These are phyloP conservation scores for Plantago major DNA, from an alignment of 257 asterid species.

Conservation along the genomic window DNA sequence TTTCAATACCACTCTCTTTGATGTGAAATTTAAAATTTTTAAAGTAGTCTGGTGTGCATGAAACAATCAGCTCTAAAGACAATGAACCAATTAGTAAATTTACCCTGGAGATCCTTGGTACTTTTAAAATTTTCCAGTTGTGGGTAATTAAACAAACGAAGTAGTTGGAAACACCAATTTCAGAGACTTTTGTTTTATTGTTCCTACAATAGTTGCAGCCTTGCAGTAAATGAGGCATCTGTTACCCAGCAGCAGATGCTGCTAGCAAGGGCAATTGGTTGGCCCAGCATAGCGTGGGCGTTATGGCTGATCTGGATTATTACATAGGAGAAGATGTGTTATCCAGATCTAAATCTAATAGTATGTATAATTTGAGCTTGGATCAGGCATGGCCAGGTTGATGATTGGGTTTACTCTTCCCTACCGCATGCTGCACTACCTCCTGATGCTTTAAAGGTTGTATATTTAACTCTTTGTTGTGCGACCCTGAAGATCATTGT, in stretches of 20 bases:
- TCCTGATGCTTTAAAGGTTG: slow-evolving; percentile 96
- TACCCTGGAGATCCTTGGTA: too few relatives aligned
- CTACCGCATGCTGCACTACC: too few relatives aligned
- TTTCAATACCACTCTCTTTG: too few relatives aligned
- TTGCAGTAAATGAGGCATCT: slow-evolving; percentile 71
- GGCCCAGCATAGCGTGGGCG: slow-evolving; percentile 91
- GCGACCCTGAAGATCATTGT: slow-evolving; percentile 97
- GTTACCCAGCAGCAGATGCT: slow-evolving; percentile 53
- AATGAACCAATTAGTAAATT: too few relatives aligned
- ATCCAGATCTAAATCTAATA: slow-evolving; percentile 65
- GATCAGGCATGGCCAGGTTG: slow-evolving; percentile 85
- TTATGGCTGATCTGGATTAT: slow-evolving; percentile 95
- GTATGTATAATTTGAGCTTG: slow-evolving; percentile 62
- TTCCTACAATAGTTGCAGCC: slow-evolving; percentile 90
- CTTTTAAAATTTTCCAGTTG: too few relatives aligned
- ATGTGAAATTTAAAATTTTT: too few relatives aligned
- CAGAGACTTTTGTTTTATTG: slow-evolving; percentile 79
- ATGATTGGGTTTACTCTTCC: too few relatives aligned
- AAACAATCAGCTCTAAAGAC: too few relatives aligned
- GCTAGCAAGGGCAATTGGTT: slow-evolving; percentile 67
- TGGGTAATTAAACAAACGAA: slow-evolving; percentile 25
- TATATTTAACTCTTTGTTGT: slow-evolving; percentile 72
- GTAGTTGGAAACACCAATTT: slow-evolving; percentile 90
- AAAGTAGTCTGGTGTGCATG: too few relatives aligned
- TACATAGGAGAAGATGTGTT: slow-evolving; percentile 83